Evolutionary conservation across 768 basidiomycete genomes (phyloP).

Genomic region (Chalciporus pseudorubinellus): DNA sequence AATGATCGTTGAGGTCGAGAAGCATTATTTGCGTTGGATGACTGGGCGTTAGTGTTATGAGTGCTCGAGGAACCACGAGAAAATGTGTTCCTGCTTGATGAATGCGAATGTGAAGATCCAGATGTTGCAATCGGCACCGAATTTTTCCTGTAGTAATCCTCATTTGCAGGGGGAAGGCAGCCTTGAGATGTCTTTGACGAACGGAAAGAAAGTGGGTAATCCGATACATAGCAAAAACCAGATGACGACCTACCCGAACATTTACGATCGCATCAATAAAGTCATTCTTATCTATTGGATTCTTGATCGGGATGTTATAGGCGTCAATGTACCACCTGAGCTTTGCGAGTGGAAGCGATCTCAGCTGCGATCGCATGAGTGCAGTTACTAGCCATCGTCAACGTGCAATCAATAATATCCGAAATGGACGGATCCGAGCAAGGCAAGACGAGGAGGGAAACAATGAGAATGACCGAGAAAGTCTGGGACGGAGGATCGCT

Average conservation of each 20-base stretch:
- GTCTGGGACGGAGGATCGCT: slow-evolving; percentile 17
- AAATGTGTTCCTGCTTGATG: slow-evolving; percentile 16
- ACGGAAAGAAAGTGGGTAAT: neutral
- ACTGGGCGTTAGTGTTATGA: neutral
- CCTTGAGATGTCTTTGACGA: slow-evolving; percentile 51
- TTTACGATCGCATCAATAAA: slow-evolving; percentile 62
- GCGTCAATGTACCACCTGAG: slow-evolving; percentile 68
- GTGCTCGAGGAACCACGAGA: slow-evolving; percentile 11
- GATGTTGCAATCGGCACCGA: slow-evolving; percentile 21
- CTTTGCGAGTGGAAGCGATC: slow-evolving; percentile 53
- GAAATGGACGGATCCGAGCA: neutral
- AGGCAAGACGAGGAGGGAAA: neutral
- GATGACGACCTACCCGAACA: slow-evolving; percentile 45
- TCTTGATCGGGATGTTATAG: slow-evolving; percentile 62
- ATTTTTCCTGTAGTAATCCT: slow-evolving; percentile 44
- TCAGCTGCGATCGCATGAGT: slow-evolving; percentile 55
- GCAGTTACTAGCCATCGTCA: slow-evolving; percentile 59
- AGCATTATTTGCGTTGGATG: slow-evolving; percentile 3
- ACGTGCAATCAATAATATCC: neutral
- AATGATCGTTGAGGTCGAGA: slow-evolving; percentile 39
- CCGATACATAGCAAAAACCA: neutral
- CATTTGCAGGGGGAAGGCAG: slow-evolving; percentile 57
- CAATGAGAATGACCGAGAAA: neutral
- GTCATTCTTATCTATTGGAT: slow-evolving; percentile 76
- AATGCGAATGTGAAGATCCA: slow-evolving; percentile 12